A percentile compares a stretch with the other conserved stretches of the same genome.
Evolutionary conservation across 768 basidiomycete genomes (phyloP).

Genomic region (Coprinopsis cinerea): DNA sequence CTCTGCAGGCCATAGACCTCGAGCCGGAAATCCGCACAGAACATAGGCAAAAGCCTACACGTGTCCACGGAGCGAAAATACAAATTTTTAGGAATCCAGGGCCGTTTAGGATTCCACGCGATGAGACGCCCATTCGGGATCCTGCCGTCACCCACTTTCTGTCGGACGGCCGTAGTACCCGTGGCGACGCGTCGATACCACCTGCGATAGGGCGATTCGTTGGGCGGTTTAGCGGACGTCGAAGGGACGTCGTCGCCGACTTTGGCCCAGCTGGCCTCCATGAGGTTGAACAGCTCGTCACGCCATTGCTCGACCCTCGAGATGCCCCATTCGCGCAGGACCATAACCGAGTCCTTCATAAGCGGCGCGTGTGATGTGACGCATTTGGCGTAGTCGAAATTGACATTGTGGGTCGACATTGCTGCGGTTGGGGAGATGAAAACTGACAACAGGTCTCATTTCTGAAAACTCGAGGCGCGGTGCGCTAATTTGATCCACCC

Average conservation of each 20-base stretch:
- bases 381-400: too few species aligned
- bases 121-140: conserved; percentile 13
- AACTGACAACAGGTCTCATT: too few species aligned
- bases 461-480: too few species aligned
- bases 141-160: neutral
- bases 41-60: conserved; percentile 17
- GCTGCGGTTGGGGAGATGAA: too few species aligned
- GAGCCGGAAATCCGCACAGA: conserved; percentile 19
- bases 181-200: conserved; percentile 15
- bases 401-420: too few species aligned
- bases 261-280: neutral
- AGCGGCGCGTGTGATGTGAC: too few species aligned
- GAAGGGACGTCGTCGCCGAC: too few species aligned
- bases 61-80: conserved; percentile 22
- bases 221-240: too few species aligned
- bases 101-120: conserved; percentile 16
- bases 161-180: conserved; percentile 8
- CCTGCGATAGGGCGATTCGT: conserved; percentile 22
- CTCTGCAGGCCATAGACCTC: conserved; percentile 18
- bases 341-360: neutral
- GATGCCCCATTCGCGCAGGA: neutral
- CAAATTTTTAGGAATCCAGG: conserved; percentile 15
- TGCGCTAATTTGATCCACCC: too few species aligned
- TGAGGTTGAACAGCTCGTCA: neutral
- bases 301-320: neutral